Percentiles rank a stretch among this genome's conserved stretches.
These are phyloP conservation scores for Elsinoe batatas DNA, from an alignment of 2,329 filamentous ascomycete species.

Conservation along the genomic window DNA sequence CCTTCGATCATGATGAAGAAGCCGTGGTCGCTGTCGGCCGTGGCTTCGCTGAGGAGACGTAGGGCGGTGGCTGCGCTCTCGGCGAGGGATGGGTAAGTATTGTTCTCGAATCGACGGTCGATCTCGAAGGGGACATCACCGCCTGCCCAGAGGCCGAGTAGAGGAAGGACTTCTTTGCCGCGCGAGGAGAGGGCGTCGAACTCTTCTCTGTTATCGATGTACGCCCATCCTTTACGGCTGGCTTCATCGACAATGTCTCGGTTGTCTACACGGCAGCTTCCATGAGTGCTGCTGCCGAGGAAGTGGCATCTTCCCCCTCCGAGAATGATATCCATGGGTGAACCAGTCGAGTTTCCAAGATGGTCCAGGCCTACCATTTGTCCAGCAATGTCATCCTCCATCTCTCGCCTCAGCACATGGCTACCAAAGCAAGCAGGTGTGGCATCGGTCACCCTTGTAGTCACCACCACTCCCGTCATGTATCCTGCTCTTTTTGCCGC, in stretches of 20 bases:
- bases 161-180: constrained; percentile 61
- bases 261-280: constrained; percentile 73
- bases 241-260: constrained; percentile 67
- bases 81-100: constrained; percentile 76
- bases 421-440: constrained; percentile 92
- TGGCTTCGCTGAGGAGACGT: constrained; percentile 68
- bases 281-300: constrained; percentile 66
- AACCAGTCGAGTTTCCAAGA: constrained; percentile 46
- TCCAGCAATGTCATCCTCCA: constrained; percentile 84
- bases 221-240: constrained; percentile 63
- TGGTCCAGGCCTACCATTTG: constrained; percentile 63
- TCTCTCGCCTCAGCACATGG: constrained; percentile 67
- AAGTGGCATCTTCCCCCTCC: constrained; percentile 93
- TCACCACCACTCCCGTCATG: constrained; percentile 86
- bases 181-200: constrained; percentile 67
- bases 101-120: constrained; percentile 68
- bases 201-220: constrained; percentile 58
- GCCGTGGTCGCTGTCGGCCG: constrained; percentile 72
- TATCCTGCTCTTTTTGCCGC: constrained; percentile 89
- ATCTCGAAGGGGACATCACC: constrained; percentile 87
- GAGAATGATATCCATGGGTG: constrained; percentile 83
- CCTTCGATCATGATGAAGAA: constrained; percentile 99
- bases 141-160: constrained; percentile 75
- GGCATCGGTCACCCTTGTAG: constrained; percentile 88
- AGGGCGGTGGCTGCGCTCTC: constrained; percentile 86